Evolutionary conservation across 2,329 filamentous ascomycete species (phyloP), one percentile per base, ranked within the genome.

Genomic region (Domatiomyces globalis): DNA sequence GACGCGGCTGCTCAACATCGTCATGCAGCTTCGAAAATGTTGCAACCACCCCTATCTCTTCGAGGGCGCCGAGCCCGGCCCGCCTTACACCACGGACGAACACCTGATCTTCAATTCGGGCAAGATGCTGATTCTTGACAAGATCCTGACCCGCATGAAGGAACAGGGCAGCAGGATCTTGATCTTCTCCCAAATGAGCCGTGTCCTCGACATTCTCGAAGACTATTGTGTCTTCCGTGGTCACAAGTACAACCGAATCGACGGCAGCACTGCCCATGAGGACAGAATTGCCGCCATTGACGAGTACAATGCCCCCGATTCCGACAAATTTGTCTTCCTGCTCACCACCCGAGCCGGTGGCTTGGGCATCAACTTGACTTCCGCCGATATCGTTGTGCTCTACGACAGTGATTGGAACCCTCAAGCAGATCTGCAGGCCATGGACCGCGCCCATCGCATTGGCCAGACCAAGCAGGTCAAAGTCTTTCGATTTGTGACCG

Each of bases 371-470:
- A 98, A 98, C 66, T 72, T 98, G 64, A 98, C 92, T 0, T 84
- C 79, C 54, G 92, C 92, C 51, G 92, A 98, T 62, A 95, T 96
- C 63, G 92, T 98, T 53, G 80, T 98, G 27, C 79, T 98, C 5
- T 98, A 92, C 63, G 92, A 98, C 67, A 95, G 89, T 62, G 92
- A 98, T 66, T 98, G 92, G 92, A 96, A 95, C 63, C 92, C 92
- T 8, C 92, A 98, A 69, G 92, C 92, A 17, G 92, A 98, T 80
- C 71, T 98, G 54, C 92, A 98, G 68, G 92, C 92, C 51, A 98
- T 98, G 92, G 92, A 98, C 64, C 86, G 92, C 65, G 92, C 92
- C 49, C 92, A 98, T 71, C 87, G 92, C 71, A 98, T 98, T 61
- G 92, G 92, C 42, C 92, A 98, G 71, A 98, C 87, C 4, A 98